Conservation (phyloP, 2,329 filamentous ascomycete genomes). For the Biscogniauxia sp. region DNA sequence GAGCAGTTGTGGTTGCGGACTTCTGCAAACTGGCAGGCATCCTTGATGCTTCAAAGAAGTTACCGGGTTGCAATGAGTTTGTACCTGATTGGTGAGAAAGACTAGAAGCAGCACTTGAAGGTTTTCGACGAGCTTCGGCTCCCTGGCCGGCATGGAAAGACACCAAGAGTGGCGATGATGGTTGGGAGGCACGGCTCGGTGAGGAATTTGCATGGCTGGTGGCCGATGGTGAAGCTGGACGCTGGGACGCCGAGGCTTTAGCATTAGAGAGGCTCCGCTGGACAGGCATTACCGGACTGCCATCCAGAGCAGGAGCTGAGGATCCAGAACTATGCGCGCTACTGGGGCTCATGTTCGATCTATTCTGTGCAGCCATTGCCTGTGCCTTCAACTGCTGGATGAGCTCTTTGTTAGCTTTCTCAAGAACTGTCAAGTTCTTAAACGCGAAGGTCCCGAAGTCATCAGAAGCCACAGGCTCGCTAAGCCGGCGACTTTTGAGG, state of each 20-base stretch:
- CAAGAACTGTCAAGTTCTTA: constrained; percentile 93
- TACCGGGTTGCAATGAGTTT: constrained; percentile 66
- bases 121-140: constrained; percentile 78
- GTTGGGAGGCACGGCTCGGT: constrained; percentile 74
- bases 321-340: constrained; percentile 47
- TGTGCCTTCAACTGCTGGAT: constrained; percentile 94
- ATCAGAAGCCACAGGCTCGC: constrained; percentile 83
- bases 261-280: constrained; percentile 82
- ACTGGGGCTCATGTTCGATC: constrained; percentile 46
- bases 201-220: constrained; percentile 80
- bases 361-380: constrained; percentile 69
- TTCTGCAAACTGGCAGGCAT: constrained; percentile 59
- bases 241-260: constrained; percentile 61
- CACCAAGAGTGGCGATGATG: constrained; percentile 89
- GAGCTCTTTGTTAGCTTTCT: constrained; percentile 98
- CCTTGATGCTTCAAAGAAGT: constrained; percentile 70
- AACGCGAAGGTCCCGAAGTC: constrained; percentile 97
- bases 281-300: constrained; percentile 79
- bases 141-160: constrained; percentile 88
- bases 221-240: constrained; percentile 83
- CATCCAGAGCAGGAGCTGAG: constrained; percentile 71
- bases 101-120: constrained; percentile 83
- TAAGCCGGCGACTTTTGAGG: constrained; percentile 79
- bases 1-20: constrained; percentile 52
- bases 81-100: constrained; percentile 72